Evolutionary conservation across 169 alveolate species (phyloP).

Genomic region (Babesia bovis): DNA sequence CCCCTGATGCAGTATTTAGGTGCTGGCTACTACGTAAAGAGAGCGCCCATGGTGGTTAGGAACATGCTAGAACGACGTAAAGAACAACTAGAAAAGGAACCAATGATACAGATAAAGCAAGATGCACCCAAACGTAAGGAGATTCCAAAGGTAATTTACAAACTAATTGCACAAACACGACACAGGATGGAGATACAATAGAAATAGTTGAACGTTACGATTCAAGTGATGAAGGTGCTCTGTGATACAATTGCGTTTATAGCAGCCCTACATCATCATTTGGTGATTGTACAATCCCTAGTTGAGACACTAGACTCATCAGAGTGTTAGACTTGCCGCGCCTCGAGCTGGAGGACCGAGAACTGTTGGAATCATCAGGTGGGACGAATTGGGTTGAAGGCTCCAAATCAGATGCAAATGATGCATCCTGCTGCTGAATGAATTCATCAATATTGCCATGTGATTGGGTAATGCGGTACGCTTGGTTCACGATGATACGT

Average conservation of each 20-base stretch:
- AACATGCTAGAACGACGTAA: not conserved
- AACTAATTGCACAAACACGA: not conserved
- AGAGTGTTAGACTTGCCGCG: not conserved
- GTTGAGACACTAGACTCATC: not conserved
- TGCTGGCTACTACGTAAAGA: conserved; percentile 38
- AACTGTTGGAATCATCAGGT: not conserved
- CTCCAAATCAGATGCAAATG: not conserved
- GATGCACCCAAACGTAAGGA: not conserved
- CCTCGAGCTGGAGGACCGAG: not conserved
- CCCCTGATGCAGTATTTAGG: conserved; percentile 40
- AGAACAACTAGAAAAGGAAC: not conserved
- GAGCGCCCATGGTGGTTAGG: conserved; percentile 30
- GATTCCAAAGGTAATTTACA: not conserved
- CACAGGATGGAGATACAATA: conserved; percentile 30
- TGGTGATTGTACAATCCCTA: not conserved
- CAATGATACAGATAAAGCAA: not conserved
- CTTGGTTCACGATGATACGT: conserved; percentile 61
- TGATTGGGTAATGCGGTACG: conserved; percentile 38
- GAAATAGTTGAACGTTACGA: conserved; percentile 58
- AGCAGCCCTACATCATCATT: not conserved
- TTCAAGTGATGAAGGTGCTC: conserved; percentile 11
- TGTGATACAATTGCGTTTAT: not conserved
- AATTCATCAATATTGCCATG: conserved; percentile 31
- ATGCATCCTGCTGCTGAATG: conserved; percentile 19
- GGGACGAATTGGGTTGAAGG: not conserved